These are phyloP conservation scores for Taxawa tesnikishii DNA, from an alignment of 2,329 filamentous ascomycete genomes.

Conservation along the genomic window DNA sequence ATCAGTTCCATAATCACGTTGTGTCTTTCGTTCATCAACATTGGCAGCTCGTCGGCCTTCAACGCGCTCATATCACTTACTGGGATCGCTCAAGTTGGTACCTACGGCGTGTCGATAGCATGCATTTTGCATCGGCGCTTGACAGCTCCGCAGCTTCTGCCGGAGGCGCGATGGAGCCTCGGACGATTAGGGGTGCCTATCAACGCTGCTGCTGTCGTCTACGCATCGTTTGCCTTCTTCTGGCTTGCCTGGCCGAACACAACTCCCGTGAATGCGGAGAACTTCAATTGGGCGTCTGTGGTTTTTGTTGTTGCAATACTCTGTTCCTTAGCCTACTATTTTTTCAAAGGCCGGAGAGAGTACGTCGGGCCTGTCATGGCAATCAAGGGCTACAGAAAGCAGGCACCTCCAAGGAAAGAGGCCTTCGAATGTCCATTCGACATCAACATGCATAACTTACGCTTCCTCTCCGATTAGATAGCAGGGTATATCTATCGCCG, in stretches of 20 bases:
- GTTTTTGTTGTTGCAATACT: conserved; percentile 21
- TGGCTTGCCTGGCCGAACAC: conserved; percentile 27
- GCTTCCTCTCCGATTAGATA: no score
- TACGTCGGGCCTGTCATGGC: conserved; percentile 14
- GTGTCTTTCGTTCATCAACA: conserved; percentile 12
- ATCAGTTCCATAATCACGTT: conserved; percentile 8
- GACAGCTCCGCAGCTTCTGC: conserved; percentile 23
- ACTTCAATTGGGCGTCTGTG: conserved; percentile 24
- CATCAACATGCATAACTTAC: no score
- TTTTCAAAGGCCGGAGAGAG: conserved; percentile 16
- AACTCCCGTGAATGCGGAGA: conserved; percentile 14
- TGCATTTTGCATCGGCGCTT: conserved; percentile 27
- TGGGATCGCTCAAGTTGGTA: conserved; percentile 24
- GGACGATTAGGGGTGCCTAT: conserved; percentile 24
- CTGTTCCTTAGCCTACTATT: conserved; percentile 18
- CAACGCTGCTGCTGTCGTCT: conserved; percentile 24
- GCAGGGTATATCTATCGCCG: no score
- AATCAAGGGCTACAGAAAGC: conserved; percentile 1
- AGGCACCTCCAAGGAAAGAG: no score
- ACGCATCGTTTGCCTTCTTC: conserved; percentile 24
- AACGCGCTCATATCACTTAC: conserved; percentile 21
- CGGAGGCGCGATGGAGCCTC: conserved; percentile 24
- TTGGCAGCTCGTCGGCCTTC: conserved; percentile 9
- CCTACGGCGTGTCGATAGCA: conserved; percentile 28
- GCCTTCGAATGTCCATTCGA: no score